Evolutionary conservation across 192 early-diverging fungal species (phyloP), one percentile per base, ranked within the genome.

Genomic region (Umbelopsis sp.): DNA sequence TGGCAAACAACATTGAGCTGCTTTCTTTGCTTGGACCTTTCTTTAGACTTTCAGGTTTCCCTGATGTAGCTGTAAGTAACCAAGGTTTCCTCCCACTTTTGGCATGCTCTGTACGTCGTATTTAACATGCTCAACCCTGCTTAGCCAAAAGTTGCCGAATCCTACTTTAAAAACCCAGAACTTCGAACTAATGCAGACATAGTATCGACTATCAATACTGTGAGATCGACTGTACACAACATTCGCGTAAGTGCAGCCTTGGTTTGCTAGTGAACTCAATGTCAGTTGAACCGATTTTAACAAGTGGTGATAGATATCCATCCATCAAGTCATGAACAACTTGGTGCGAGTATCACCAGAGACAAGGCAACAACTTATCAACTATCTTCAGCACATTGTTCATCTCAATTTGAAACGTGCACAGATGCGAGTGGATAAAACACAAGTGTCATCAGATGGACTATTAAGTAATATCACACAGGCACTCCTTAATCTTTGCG

Each of bases 371-470:
- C 74, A 66, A 34, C 78, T 93, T 14, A 72, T 97, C 25, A 59
- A 80, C 45, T 95, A 90, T 68, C 86, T 95, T 66, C 82, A 90
- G 16, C 84, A 84, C 31, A 77, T 89, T 2, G 62, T 94, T 41
- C 75, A 79, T 6, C 78, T 87, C 52, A 98, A 97, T 62, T 83
- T 86, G 24, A 82, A 78, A 32, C 87, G 95, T 54, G 91, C 88
- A 0, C 84, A 88, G 17, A 90, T 95, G 86, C 91, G 96, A 76
- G 91, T 95, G 5, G 92, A 98, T 68, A 79, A 76, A 43, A 65
- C 82, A 2, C 85, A 84, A 16, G 91, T 96, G 0, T 92, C 94
- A 2, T 86, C 91, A 34, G 91, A 96, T 77, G 96, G 96, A 21
- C 94, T 97, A 78, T 82, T 97, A 68, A 87, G 89, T 66, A 96